Evolutionary conservation across 176 grass and related monocot genomes (phyloP), one percentile per base, ranked within the genome.

Genomic region (Carex parvula): DNA sequence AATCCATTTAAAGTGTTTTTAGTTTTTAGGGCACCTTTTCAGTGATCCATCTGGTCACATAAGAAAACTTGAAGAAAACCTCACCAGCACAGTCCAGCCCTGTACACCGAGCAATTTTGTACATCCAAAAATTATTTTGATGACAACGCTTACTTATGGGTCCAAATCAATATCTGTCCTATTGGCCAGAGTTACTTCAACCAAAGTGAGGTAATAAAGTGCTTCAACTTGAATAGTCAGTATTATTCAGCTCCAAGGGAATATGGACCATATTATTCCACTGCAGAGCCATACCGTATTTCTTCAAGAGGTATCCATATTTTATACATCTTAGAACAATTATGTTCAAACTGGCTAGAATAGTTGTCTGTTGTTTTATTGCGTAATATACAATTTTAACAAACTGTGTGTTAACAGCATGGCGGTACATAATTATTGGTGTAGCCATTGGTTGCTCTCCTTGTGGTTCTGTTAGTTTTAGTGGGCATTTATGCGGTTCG

Each of bases 1-100:
- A 22, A 93, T 89, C 95, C 95, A 60, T 98, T 89, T 22, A 58
- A 48, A 0, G 89, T 86, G 35, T 67, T 9, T 29, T 74, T 98
- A 1, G 11, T 90, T 41, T 98, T 98, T 70, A 80, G 86, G 87
- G 90, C 91, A 54, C 88, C 91, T 80, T 93, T 93, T 98, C 7
- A 79, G 61, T 7, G 70, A 84, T 63, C 53, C 84, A 54, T 2
- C 0, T 0, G 7, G 59, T 4, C 61, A 55, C 70, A 87, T 85
- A 60, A 0, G 0, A 41, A 0, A 0, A 0, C 22, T 98, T 75
- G 0, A 79, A 11, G 0, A 0, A 0, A 80, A 5, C 60, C 63
- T 98, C 22, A 89, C 69, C 0, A 2, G 16, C 1, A 61, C 16
- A 83, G 30, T 91, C n/a, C 29, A 0, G 1, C 77, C 1, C 32